Conservation (phyloP, 352 stramenopile genomes). For the Globisporangium acanthophoron region DNA sequence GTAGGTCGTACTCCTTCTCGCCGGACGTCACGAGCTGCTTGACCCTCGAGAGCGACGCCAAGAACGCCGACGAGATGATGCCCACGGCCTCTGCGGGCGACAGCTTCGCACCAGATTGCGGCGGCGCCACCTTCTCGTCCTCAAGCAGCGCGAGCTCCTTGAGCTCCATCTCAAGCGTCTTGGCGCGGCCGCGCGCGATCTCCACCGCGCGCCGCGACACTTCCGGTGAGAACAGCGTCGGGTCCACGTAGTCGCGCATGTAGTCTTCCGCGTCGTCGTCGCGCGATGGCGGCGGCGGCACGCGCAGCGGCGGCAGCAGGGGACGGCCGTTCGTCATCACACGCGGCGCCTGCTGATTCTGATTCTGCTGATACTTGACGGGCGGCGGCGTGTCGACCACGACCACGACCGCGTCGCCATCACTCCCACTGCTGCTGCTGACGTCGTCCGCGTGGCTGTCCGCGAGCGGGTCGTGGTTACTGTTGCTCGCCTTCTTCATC, state of each 20-base stretch:
- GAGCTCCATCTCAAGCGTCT: conserved; percentile 64
- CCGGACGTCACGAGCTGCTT: conserved; percentile 46
- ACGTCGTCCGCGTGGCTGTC: conserved; percentile 20
- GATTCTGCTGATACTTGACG: conserved; percentile 14
- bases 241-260: conserved; percentile 62
- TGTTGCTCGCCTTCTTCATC: conserved; percentile 9
- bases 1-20: conserved; percentile 70
- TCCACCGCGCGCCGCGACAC: conserved; percentile 80
- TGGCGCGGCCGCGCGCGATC: conserved; percentile 71
- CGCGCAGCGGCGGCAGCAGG: conserved; percentile 11
- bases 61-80: conserved; percentile 59
- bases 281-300: conserved; percentile 13
- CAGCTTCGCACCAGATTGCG: conserved; percentile 23
- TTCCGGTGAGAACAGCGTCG: conserved; percentile 76
- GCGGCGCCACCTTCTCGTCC: conserved; percentile 7
- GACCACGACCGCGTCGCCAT: conserved; percentile 20
- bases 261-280: conserved; percentile 37
- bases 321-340: conserved; percentile 9
- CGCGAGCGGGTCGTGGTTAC: conserved; percentile 11
- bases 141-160: conserved; percentile 66
- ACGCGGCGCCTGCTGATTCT: conserved; percentile 7
- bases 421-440: conserved; percentile 5
- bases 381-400: conserved; percentile 21
- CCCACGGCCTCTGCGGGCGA: conserved; percentile 51
- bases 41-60: conserved; percentile 49